Conservation (phyloP, 352 stramenopile species). For the Blastocystis sp. region DNA sequence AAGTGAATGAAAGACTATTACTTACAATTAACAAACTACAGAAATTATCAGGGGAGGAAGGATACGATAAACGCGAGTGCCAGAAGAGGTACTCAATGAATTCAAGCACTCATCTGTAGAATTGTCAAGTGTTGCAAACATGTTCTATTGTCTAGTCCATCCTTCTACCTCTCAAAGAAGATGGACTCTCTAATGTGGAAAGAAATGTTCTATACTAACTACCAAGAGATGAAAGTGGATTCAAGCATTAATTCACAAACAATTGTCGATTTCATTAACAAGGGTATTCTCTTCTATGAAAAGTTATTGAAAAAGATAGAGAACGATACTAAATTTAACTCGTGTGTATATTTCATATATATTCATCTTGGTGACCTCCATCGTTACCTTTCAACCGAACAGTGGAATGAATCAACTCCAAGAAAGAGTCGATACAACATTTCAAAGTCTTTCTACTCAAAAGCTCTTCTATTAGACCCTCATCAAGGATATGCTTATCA, state of each 20-base stretch:
- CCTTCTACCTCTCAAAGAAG: background rate
- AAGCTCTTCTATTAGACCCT: background rate
- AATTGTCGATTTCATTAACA: background rate
- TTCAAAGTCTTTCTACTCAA: background rate
- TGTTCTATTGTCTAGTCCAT: background rate
- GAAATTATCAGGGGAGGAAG: too few species aligned
- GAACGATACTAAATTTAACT: background rate
- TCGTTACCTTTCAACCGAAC: background rate
- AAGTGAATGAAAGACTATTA: too few species aligned
- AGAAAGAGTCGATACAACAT: too few species aligned
- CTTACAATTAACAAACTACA: too few species aligned
- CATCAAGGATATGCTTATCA: constrained; percentile 21
- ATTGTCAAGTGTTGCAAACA: background rate
- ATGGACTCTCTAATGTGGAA: constrained; percentile 26
- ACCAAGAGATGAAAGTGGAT: background rate
- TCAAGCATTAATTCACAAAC: background rate
- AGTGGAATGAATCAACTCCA: too few species aligned
- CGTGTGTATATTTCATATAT: constrained; percentile 12
- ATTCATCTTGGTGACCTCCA: constrained; percentile 32
- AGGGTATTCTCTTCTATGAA: constrained; percentile 15
- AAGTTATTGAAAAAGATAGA: background rate
- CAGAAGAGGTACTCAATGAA: background rate
- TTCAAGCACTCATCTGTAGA: background rate
- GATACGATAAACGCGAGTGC: background rate
- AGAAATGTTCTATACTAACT: background rate